Evolutionary conservation across 768 basidiomycete genomes (phyloP).

Genomic region (Ramaria sp.): DNA sequence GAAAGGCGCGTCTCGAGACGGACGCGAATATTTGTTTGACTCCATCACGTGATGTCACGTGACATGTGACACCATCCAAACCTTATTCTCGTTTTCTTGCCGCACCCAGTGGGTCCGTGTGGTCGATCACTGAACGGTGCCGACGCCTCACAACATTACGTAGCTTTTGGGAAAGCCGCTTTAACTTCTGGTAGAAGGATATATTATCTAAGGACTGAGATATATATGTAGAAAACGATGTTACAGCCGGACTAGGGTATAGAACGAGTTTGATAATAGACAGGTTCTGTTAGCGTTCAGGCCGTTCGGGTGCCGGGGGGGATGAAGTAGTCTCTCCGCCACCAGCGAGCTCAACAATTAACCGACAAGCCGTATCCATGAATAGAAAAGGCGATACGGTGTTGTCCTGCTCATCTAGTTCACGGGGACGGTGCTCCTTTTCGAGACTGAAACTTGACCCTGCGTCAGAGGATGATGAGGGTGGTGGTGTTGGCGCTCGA

Average conservation of each 20-base stretch:
- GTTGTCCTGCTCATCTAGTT: slow-evolving; percentile 35
- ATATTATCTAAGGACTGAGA: no score
- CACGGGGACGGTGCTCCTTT: background rate
- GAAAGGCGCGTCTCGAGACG: background rate
- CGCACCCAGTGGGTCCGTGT: no score
- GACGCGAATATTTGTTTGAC: background rate
- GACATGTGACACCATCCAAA: background rate
- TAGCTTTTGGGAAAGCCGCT: no score
- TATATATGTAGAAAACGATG: no score
- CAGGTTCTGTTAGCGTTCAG: no score
- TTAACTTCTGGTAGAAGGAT: no score
- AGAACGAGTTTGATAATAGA: no score
- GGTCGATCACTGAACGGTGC: no score
- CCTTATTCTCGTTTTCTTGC: slow-evolving; percentile 3
- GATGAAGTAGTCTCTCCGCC: slow-evolving; percentile 26
- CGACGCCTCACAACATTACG: no score
- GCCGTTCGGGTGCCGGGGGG: background rate
- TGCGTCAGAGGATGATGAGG: slow-evolving; percentile 13
- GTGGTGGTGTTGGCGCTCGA: slow-evolving; percentile 27
- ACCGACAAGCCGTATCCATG: slow-evolving; percentile 88
- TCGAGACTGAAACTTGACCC: background rate
- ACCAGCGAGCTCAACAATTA: slow-evolving; percentile 90
- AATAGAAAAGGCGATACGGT: slow-evolving; percentile 87
- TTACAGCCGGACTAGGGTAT: no score
- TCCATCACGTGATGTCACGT: slow-evolving; percentile 6